These are phyloP conservation scores for Fraxinus pennsylvanica DNA, from an alignment of 257 asterid genomes.

Conservation along the genomic window DNA sequence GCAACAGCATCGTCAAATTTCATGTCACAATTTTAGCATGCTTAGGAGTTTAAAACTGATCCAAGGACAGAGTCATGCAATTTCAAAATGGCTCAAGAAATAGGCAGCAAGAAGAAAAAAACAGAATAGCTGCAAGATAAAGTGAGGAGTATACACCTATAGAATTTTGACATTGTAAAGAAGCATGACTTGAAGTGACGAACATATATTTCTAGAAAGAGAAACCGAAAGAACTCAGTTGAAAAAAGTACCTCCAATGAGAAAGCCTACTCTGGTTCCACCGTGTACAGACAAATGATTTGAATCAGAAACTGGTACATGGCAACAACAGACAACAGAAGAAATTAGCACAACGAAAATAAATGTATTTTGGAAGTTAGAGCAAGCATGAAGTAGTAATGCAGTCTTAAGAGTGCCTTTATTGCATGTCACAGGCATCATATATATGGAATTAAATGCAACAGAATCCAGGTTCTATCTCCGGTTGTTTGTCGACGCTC, in stretches of 20 bases:
- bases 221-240: not conserved
- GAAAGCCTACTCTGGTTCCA: slow-evolving; percentile 49
- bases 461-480: no score
- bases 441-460: not conserved
- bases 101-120: not conserved
- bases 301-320: slow-evolving; percentile 38
- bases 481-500: not conserved
- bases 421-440: not conserved
- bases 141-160: not conserved
- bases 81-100: not conserved
- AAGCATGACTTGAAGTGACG: not conserved
- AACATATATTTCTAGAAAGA: not conserved
- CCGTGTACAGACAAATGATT: slow-evolving; percentile 45
- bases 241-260: slow-evolving; percentile 58
- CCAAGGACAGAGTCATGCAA: not conserved
- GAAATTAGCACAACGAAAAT: slow-evolving; percentile 11
- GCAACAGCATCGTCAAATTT: not conserved
- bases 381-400: not conserved
- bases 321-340: slow-evolving; percentile 21
- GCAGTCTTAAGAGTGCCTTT: not conserved
- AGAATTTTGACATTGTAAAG: not conserved
- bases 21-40: no score
- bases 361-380: not conserved
- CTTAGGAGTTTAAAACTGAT: not conserved
- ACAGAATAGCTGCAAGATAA: not conserved